Evolutionary conservation across 2,329 filamentous ascomycete genomes (phyloP), one percentile per base, ranked within the genome.

Genomic region (Cladophialophora carrionii): DNA sequence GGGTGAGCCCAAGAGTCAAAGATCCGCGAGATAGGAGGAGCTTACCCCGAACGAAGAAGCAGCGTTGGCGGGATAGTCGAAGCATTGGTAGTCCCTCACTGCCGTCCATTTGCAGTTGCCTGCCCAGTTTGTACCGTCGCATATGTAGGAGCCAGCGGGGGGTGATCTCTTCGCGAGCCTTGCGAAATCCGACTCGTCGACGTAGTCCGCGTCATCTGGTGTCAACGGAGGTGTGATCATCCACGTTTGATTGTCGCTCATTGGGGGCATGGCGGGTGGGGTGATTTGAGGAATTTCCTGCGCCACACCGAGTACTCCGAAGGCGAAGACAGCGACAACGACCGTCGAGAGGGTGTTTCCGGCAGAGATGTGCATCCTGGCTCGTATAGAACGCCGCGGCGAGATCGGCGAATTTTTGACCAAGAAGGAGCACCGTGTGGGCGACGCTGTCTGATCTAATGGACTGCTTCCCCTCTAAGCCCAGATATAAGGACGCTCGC

Each of bases 41-140:
- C 67, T 60, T 65, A 67, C 67, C 5, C 67, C 67, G 37, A 69
- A 46, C 7, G 67, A 69, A 3, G 60, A 57, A n/a, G 54, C 61
- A 10, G 55, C 48, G 10, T 58, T 52, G 49, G 52, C 62, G 4
- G 55, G 34, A 53, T 63, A 69, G 20, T 57, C 32, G 37, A 57
- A 32, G 41, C 67, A 69, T 8, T 22, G 26, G 20, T 41, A 51
- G 31, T 57, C 61, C 26, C 7, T 43, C 48, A 66, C 20, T 5
- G 43, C 14, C 9, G 26, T 57, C 46, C 46, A 63, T 10, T 14
- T 52, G 29, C 67, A 69, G 3, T 49, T 57, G 20, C 62, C 64
- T 14, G 29, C 26, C 64, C 64, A 69, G 31, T 63, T 57, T 3
- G 43, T 56, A 14, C 57, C 20, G 32, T 56, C 46, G 34, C 67